Evolutionary conservation across 1,284 basidiomycete genomes (phyloP).

Genomic region (Porodaedalea pini): DNA sequence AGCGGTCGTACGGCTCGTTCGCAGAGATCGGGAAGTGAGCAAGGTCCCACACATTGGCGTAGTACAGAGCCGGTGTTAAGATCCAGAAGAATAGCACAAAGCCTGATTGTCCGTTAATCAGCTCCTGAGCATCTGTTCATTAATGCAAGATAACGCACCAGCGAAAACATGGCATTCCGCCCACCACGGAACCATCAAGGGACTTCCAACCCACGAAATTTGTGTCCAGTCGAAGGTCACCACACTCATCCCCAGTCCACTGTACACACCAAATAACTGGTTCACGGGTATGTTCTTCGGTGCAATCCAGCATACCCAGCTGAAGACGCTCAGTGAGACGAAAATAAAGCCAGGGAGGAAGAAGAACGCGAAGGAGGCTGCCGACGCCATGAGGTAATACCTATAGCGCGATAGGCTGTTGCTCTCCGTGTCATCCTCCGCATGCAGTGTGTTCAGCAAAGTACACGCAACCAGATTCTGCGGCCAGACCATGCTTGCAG

Average conservation of each 20-base stretch:
- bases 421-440: slow-evolving; percentile 64
- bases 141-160: slow-evolving; percentile 26
- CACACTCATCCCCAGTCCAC: slow-evolving; percentile 85
- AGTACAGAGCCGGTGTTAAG: slow-evolving; percentile 84
- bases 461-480: slow-evolving; percentile 90
- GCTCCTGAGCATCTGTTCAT: background rate
- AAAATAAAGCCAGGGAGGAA: slow-evolving; percentile 93
- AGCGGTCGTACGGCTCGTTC: slow-evolving; percentile 77
- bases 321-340: slow-evolving; percentile 81
- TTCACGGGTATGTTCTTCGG: slow-evolving; percentile 84
- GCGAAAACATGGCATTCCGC: slow-evolving; percentile 87
- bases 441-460: slow-evolving; percentile 92
- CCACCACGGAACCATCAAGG: slow-evolving; percentile 97
- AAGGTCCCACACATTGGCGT: slow-evolving; percentile 85
- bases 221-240: slow-evolving; percentile 96
- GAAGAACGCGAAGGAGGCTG: slow-evolving; percentile 74
- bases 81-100: slow-evolving; percentile 95
- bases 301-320: slow-evolving; percentile 91
- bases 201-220: slow-evolving; percentile 87
- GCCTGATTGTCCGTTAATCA: slow-evolving; percentile 32
- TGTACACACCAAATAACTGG: slow-evolving; percentile 83
- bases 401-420: slow-evolving; percentile 70
- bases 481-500: slow-evolving; percentile 98
- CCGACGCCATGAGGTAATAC: slow-evolving; percentile 72
- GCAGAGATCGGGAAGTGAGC: slow-evolving; percentile 84